Evolutionary conservation across 202 grass and related monocot species (phyloP), one percentile per base, ranked within the genome.

Genomic region (Panicum virgatum): DNA sequence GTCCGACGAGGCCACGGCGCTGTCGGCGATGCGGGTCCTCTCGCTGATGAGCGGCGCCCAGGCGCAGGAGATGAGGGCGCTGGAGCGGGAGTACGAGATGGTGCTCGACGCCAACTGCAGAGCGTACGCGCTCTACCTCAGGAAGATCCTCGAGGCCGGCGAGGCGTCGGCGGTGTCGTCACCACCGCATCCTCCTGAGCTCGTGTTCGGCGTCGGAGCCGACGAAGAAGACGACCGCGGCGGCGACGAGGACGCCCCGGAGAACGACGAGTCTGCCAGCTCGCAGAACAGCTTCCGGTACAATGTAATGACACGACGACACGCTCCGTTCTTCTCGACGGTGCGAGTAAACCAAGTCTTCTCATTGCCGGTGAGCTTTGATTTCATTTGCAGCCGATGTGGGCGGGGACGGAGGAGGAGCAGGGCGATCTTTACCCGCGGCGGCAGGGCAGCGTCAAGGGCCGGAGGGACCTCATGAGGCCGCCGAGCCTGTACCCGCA

Each of bases 401-500:
- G 91, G 91, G 82, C 64, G 54, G 86, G 81, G 68, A 38, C 42
- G 62, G 84, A 89, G 56, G n/a, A n/a, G n/a, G 80, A 66, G 58
- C 62, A 32, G 12, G 76, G 72, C 7, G 85, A 93, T 75, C 59
- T 88, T 5, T 90, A 80, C 73, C 83, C 79, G 27, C 80, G 88
- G 57, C 80, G 85, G 78, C 80, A 86, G 61, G 61, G 75, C 40
- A 82, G 78, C 73, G 2, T 26, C 43, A 78, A 16, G 25, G 82
- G 75, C 0, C 70, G 80, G 80, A 83, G 69, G 47, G 78, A 84
- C 5, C 62, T 88, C 27, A 19, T 75, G 76, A 83, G 83, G 81
- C 69, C 75, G 48, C 91, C 88, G 6, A 76, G 88, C 76, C 80
- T 88, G 44, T 93, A 88, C 81, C 91, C 91, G 63, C 91, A 93